Conservation (phyloP, 768 basidiomycete genomes). For the Kwoniella sp. region DNA sequence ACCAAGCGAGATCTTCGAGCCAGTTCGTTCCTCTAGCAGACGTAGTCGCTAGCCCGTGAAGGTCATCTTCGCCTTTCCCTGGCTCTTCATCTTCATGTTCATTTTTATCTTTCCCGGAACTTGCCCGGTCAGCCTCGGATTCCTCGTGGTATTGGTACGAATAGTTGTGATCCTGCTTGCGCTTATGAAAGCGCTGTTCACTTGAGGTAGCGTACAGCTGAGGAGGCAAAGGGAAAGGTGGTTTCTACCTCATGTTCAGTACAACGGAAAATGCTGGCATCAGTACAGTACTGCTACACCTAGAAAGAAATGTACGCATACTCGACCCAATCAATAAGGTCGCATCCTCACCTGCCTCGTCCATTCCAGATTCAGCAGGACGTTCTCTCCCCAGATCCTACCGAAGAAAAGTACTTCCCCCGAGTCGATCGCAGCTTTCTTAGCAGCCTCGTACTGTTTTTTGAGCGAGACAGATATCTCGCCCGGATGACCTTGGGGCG, state of each 20-base stretch:
- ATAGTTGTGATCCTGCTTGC: background rate
- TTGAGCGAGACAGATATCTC: slow-evolving; percentile 20
- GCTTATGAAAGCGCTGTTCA: no score
- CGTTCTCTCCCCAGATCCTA: slow-evolving; percentile 21
- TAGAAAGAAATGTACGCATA: no score
- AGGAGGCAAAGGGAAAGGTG: slow-evolving; percentile 13
- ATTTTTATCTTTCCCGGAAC: background rate
- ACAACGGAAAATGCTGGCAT: background rate
- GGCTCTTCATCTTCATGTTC: background rate
- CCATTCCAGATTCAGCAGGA: slow-evolving; percentile 15
- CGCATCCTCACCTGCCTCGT: slow-evolving; percentile 15
- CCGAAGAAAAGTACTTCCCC: slow-evolving; percentile 21
- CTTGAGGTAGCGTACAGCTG: background rate
- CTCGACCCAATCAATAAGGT: background rate
- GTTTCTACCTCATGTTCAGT: background rate
- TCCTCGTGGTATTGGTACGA: background rate
- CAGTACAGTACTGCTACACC: background rate
- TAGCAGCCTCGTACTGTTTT: slow-evolving; percentile 7
- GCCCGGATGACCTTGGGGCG: slow-evolving; percentile 4
- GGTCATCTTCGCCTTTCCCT: no score
- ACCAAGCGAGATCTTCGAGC: slow-evolving; percentile 20
- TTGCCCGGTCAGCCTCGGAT: background rate
- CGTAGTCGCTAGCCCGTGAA: no score
- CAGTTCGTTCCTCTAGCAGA: background rate
- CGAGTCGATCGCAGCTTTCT: slow-evolving; percentile 4